phyloP scores from a whole-genome alignment of 306 rosid species.

The Heteromeles arbutifolia region DNA sequence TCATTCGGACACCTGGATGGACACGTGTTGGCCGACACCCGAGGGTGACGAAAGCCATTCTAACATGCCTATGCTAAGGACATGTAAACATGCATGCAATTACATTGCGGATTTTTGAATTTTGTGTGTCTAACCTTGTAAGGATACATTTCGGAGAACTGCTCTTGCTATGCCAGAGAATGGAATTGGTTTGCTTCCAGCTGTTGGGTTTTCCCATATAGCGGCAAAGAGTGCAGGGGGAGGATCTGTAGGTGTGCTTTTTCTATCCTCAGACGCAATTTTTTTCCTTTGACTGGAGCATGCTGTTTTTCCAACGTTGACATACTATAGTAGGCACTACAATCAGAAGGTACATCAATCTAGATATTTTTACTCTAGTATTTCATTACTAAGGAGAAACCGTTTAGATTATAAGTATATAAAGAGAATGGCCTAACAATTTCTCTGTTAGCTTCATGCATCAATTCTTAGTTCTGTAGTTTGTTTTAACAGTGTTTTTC shows the following conservation, averaged over 20 bases:
- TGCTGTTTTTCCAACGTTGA: slow-evolving; percentile 6
- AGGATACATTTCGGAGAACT: slow-evolving; percentile 57
- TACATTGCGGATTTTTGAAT: too few species aligned
- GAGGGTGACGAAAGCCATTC: too few species aligned
- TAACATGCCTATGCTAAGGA: too few species aligned
- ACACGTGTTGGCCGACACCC: too few species aligned
- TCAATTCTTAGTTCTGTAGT: slow-evolving; percentile 1
- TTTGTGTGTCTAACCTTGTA: not conserved
- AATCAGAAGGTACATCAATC: not conserved
- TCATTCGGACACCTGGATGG: too few species aligned
- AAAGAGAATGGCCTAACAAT: not conserved
- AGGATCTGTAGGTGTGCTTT: slow-evolving; percentile 77
- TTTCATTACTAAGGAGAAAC: not conserved
- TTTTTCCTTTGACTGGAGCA: slow-evolving; percentile 11
- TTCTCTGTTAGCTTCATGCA: slow-evolving; percentile 10
- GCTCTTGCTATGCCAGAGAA: slow-evolving; percentile 98
- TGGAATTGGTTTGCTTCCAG: slow-evolving; percentile 93
- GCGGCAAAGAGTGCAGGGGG: slow-evolving; percentile 93
- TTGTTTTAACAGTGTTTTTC: slow-evolving; percentile 5
- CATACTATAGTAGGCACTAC: slow-evolving; percentile 2
- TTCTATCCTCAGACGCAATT: not conserved
- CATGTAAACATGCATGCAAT: too few species aligned
- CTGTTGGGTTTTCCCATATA: slow-evolving; percentile 82
- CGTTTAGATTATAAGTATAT: not conserved
- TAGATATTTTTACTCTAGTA: not conserved